Evolutionary conservation across 2,329 filamentous ascomycete species (phyloP).

Genomic region (Colletotrichum noveboracense): DNA sequence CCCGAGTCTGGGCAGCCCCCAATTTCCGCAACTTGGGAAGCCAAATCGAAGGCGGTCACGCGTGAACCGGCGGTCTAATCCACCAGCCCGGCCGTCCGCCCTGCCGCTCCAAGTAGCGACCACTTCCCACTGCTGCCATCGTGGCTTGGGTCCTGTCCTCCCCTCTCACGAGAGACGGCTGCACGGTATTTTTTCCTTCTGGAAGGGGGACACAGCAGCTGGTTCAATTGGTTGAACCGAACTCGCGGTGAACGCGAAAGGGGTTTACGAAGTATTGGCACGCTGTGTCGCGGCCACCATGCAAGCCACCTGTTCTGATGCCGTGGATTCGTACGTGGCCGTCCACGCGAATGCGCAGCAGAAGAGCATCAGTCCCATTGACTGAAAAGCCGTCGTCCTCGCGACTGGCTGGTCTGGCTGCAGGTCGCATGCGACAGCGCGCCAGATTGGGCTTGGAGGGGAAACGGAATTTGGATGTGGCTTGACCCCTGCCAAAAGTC

Average conservation of each 20-base stretch:
- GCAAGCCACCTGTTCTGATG: slow-evolving; percentile 19
- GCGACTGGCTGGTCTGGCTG: not conserved
- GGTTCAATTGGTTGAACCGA: not conserved
- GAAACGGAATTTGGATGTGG: not conserved
- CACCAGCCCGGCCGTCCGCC: not conserved
- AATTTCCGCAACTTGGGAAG: slow-evolving; percentile 4
- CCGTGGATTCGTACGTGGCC: slow-evolving; percentile 1
- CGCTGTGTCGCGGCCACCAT: not conserved
- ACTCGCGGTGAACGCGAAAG: not conserved
- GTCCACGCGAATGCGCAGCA: not conserved
- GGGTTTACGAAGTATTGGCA: not conserved
- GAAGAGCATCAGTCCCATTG: not conserved
- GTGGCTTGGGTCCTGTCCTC: not conserved
- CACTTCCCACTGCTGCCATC: not conserved
- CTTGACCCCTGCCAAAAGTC: not conserved
- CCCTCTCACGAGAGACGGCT: slow-evolving; percentile 13
- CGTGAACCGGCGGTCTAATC: slow-evolving; percentile 12
- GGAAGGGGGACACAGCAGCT: not conserved
- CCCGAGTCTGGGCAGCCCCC: not conserved
- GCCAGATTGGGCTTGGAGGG: not conserved
- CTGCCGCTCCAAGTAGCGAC: not conserved
- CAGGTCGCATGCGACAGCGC: not conserved
- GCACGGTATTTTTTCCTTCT: not conserved
- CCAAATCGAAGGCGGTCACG: not conserved
- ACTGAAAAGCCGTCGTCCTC: not conserved